Percentiles rank a stretch among this genome's conserved stretches.
phyloP scores from a whole-genome alignment of 495 filamentous ascomycete genomes.

The Penicillium bialowiezense region DNA sequence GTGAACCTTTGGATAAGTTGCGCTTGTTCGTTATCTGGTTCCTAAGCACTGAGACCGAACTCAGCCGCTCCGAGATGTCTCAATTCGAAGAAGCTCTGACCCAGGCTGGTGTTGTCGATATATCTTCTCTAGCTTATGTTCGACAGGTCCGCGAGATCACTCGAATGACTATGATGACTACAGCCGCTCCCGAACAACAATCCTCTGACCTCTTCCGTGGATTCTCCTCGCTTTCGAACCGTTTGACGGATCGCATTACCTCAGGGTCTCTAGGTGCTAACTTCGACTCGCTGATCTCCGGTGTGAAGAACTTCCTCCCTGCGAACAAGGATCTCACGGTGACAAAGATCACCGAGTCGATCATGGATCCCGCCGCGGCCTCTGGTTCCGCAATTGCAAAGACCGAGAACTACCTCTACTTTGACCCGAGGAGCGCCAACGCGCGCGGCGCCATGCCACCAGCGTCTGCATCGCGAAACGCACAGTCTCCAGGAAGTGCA shows the following conservation, averaged over 20 bases:
- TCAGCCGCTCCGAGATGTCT: conserved; percentile 75
- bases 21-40: conserved; percentile 97
- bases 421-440: conserved; percentile 90
- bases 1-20: conserved; percentile 82
- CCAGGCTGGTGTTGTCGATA: conserved; percentile 65
- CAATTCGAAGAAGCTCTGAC: conserved; percentile 85
- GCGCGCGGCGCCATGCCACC: conserved; percentile 90
- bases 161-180: conserved; percentile 98
- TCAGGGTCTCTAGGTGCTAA: conserved; percentile 86
- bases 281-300: conserved; percentile 93
- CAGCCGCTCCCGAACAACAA: conserved; percentile 65
- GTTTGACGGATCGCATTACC: conserved; percentile 89
- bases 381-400: conserved; percentile 91
- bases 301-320: conserved; percentile 97
- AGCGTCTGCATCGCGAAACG: conserved; percentile 55
- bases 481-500: conserved; percentile 45
- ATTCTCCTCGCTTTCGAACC: conserved; percentile 83
- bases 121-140: conserved; percentile 77
- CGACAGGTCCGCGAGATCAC: conserved; percentile 91
- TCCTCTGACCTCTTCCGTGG: conserved; percentile 80
- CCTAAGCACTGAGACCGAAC: conserved; percentile 88
- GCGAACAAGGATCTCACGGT: conserved; percentile 93
- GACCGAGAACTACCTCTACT: conserved; percentile 98
- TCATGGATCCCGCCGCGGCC: conserved; percentile 93
- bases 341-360: conserved; percentile 95